Base-by-base conservation (phyloP, 257 asterid species). In the Forsythia viridissima region DNA sequence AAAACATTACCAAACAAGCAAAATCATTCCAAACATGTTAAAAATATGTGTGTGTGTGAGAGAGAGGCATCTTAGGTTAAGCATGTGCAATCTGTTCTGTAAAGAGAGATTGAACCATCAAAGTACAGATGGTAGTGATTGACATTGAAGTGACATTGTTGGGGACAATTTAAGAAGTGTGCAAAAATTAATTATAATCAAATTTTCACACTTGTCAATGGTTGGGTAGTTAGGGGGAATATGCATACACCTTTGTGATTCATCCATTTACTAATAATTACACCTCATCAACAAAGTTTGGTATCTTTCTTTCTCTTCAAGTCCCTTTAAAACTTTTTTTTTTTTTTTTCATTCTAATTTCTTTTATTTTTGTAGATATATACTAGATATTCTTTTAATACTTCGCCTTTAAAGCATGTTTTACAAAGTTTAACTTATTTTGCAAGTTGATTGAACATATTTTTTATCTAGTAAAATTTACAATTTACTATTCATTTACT, bases 51-150 rank as follows among this genome's bases (percentile, higher is more conserved):
- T 30, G 34, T 30, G 34, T 30, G 16, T 8, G 40, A 0, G 70
- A 8, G 70, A 55, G 61, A 3, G 30, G 38, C 70, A 63, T 63
- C 38, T 61, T 63, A 63, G 70, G 67, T 11, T 63, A 2, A 21
- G 70, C 84, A 91, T 91, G 93, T 91, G 96, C 85, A 78, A 59
- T 83, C 90, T 87, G 86, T 69, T 75, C 91, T 89, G 94, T 90
- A 89, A 89, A 88, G 89, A 83, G 82, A 74, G 74, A 59, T 82
- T 79, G 70, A 82, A 76, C 75, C 78, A 71, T 76, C 81, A 72
- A 89, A 81, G 90, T 88, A 80, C 90, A 84, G 81, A 36, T 77
- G 66, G 57, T 51, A 15, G 40, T 61, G 79, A 68, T 76, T 75
- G 88, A 78, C 85, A 80, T 38, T 87, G 95, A 88, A 85, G 81